Evolutionary conservation across 1,139 yeast species (phyloP), one percentile per base, ranked within the genome.

Genomic region (Spencermartinsiella ligniputridi): DNA sequence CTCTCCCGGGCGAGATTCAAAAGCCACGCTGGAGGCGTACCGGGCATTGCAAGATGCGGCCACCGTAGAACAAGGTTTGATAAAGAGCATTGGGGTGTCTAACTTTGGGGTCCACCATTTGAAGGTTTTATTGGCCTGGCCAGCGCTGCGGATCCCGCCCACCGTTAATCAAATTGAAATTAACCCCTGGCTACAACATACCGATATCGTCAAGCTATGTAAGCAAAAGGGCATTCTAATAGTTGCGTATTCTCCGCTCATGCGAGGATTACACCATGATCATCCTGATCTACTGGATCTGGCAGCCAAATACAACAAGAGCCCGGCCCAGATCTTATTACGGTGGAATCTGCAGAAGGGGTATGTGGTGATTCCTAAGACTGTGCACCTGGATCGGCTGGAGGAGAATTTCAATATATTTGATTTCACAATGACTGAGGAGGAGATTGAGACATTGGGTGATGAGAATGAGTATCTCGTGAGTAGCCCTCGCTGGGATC

Each of bases 241-340:
- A 5, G 84, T 82, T 59, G 89, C 90, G 1, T 83, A 76, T 62
- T 76, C 85, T 6, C 90, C 94, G 12, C 69, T 83, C 56, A 79
- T 85, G 1, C 80, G 76, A 44, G 83, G 87, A 2, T 58, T 62
- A 42, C 74, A 76, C 52, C 58, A 79, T 18, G 62, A 71, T 41
- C 82, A 79, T 53, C 76, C 79, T 3, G 72, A 67, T 35, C 57
- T 80, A 42, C 52, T 62, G 35, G 61, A 44, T 9, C 46, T 73
- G 36, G 71, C 71, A 22, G 44, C 62, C 40, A 70, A 68, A 54
- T 68, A 70, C 45, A 53, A 56, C 6, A 63, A 63, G 34, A 48
- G 67, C 2, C 62, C 70, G 2, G 75, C 71, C 20, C 74, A 73
- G 52, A 61, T 73, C 19, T 56, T 74, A 39, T 51, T 72, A 35